Evolutionary conservation across 495 filamentous ascomycete genomes (phyloP).

Genomic region (Bacidia gigantensis): DNA sequence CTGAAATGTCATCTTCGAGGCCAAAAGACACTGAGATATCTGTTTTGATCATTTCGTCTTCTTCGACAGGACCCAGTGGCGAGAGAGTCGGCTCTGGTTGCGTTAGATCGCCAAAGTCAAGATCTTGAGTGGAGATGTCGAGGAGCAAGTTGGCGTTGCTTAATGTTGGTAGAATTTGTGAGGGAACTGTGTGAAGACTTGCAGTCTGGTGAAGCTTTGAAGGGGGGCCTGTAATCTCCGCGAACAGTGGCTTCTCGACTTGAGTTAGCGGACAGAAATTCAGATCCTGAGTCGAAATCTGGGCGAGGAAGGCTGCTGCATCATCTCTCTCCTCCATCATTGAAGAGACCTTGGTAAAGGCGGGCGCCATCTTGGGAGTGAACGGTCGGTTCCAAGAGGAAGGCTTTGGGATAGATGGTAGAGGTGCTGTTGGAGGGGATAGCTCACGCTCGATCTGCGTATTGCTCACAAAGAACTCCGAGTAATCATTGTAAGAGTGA

Average conservation of each 20-base stretch:
- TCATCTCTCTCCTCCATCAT: background rate
- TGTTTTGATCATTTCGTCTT: background rate
- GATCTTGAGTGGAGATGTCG: slow-evolving; percentile 5
- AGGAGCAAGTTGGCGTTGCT: background rate
- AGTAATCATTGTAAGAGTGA: background rate
- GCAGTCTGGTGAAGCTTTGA: background rate
- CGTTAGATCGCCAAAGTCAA: background rate
- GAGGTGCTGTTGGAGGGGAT: background rate
- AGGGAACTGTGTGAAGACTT: background rate
- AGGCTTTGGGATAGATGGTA: background rate
- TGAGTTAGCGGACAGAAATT: slow-evolving; percentile 8
- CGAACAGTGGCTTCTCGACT: background rate
- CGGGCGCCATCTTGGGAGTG: background rate
- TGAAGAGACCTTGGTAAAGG: background rate
- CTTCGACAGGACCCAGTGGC: background rate
- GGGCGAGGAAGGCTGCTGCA: slow-evolving; percentile 7
- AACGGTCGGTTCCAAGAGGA: no score
- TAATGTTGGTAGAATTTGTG: background rate
- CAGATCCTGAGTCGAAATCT: slow-evolving; percentile 16
- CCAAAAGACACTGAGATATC: background rate
- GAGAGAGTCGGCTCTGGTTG: background rate
- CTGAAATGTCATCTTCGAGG: slow-evolving; percentile 10
- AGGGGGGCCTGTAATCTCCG: background rate
- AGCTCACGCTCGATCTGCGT: slow-evolving; percentile 19
- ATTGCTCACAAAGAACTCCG: slow-evolving; percentile 16